Evolutionary conservation across 768 basidiomycete species (phyloP).

Genomic region (Crepidotus variabilis): DNA sequence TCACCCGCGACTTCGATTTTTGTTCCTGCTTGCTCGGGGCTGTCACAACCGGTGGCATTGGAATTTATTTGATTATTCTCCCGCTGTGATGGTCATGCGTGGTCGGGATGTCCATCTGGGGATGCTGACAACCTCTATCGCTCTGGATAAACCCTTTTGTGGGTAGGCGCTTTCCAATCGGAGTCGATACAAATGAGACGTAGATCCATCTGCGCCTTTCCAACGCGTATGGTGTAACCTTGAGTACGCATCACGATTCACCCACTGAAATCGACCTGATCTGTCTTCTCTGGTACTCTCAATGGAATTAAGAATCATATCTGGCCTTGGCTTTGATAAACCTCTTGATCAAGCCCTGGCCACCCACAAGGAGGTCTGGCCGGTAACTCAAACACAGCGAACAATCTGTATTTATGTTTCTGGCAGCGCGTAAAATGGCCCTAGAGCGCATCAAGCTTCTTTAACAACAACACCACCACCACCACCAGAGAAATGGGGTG

Average conservation of each 20-base stretch:
- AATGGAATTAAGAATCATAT: no score
- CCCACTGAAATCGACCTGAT: no score
- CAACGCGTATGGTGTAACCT: no score
- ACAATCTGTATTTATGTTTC: neutral
- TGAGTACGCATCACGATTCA: no score
- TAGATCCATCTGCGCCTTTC: neutral
- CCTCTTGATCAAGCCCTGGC: neutral
- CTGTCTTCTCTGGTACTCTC: no score
- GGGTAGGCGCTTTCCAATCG: neutral
- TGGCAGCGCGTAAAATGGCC: neutral
- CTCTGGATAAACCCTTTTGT: neutral
- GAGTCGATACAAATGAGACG: neutral
- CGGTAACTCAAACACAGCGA: neutral
- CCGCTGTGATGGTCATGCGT: neutral
- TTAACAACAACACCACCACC: neutral
- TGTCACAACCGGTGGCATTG: neutral
- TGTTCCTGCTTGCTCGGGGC: neutral
- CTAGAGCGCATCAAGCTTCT: neutral
- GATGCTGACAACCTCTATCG: neutral
- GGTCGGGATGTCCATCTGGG: neutral
- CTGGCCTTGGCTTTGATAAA: no score
- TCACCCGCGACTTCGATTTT: slow-evolving; percentile 13
- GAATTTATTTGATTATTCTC: neutral
- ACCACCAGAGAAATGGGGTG: neutral
- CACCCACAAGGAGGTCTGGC: neutral